Evolutionary conservation across 2,329 filamentous ascomycete species (phyloP).

Genomic region (Dothidotthia symphoricarpi): DNA sequence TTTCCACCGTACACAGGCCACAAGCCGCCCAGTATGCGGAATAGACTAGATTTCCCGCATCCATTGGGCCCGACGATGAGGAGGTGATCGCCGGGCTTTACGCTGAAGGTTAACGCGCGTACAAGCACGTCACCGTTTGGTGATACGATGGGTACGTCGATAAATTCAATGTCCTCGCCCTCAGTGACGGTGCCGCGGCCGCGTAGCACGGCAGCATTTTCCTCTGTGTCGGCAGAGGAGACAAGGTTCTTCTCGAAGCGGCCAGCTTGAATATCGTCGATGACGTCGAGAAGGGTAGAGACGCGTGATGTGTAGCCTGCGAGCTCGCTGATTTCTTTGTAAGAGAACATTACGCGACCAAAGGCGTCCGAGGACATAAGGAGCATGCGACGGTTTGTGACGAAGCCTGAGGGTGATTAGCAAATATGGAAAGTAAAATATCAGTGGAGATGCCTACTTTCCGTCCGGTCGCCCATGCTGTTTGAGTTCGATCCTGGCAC

Average conservation of each 20-base stretch:
- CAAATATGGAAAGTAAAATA: neutral
- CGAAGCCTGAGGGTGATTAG: slow-evolving; percentile 60
- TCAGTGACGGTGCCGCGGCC: slow-evolving; percentile 80
- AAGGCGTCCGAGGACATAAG: slow-evolving; percentile 77
- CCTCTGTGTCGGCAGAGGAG: slow-evolving; percentile 77
- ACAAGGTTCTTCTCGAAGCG: slow-evolving; percentile 97
- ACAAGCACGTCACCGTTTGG: slow-evolving; percentile 94
- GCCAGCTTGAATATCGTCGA: slow-evolving; percentile 86
- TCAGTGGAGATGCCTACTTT: slow-evolving; percentile 48
- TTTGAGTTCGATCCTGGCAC: slow-evolving; percentile 61
- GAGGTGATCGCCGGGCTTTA: slow-evolving; percentile 83
- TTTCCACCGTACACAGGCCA: slow-evolving; percentile 97
- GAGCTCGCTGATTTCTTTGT: slow-evolving; percentile 89
- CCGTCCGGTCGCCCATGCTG: slow-evolving; percentile 68
- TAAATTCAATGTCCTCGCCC: slow-evolving; percentile 80
- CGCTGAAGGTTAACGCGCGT: slow-evolving; percentile 78
- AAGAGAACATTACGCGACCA: slow-evolving; percentile 48
- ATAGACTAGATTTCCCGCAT: slow-evolving; percentile 93
- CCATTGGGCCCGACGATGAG: slow-evolving; percentile 96
- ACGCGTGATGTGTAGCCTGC: slow-evolving; percentile 94
- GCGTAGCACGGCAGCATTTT: slow-evolving; percentile 78
- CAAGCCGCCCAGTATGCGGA: slow-evolving; percentile 90
- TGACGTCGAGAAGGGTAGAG: slow-evolving; percentile 83
- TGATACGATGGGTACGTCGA: slow-evolving; percentile 89
- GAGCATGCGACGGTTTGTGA: slow-evolving; percentile 90